phyloP scores from a whole-genome alignment of 371 early-diverging fungal species.

The Apophysomyces variabilis region DNA sequence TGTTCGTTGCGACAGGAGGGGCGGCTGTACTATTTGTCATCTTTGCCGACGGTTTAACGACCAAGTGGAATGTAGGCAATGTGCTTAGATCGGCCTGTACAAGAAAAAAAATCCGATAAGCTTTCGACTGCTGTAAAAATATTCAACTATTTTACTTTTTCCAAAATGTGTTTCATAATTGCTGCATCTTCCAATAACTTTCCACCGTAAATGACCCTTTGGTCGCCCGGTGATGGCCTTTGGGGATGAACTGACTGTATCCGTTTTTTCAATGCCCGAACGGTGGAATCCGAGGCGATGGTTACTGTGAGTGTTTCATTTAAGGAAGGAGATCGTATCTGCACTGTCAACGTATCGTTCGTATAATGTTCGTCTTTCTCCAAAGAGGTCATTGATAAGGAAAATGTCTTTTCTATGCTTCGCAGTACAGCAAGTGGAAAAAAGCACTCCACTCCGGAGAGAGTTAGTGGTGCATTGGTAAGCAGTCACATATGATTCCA shows the following conservation, averaged over 20 bases:
- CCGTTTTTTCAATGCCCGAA: constrained; percentile 31
- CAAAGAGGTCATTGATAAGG: neutral
- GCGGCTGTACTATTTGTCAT: neutral
- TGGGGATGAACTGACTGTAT: constrained; percentile 44
- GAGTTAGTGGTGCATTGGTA: neutral
- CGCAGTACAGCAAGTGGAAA: neutral
- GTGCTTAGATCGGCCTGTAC: constrained; percentile 25
- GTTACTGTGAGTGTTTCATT: constrained; percentile 38
- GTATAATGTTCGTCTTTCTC: constrained; percentile 8
- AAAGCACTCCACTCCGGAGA: neutral
- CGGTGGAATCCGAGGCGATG: constrained; percentile 23
- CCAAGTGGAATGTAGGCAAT: constrained; percentile 48
- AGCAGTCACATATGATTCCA: neutral
- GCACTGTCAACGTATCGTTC: constrained; percentile 23
- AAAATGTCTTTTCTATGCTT: neutral
- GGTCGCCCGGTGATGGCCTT: constrained; percentile 36
- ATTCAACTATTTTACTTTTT: constrained; percentile 28
- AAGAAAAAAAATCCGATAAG: neutral
- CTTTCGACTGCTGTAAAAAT: neutral
- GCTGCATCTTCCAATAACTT: constrained; percentile 39
- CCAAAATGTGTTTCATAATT: constrained; percentile 26
- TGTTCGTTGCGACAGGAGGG: neutral
- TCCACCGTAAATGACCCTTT: constrained; percentile 50
- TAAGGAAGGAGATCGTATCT: constrained; percentile 50
- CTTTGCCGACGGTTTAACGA: constrained; percentile 43